These are phyloP conservation scores for Coniosporium apollinis DNA, from an alignment of 495 filamentous ascomycete genomes.

Conservation along the genomic window DNA sequence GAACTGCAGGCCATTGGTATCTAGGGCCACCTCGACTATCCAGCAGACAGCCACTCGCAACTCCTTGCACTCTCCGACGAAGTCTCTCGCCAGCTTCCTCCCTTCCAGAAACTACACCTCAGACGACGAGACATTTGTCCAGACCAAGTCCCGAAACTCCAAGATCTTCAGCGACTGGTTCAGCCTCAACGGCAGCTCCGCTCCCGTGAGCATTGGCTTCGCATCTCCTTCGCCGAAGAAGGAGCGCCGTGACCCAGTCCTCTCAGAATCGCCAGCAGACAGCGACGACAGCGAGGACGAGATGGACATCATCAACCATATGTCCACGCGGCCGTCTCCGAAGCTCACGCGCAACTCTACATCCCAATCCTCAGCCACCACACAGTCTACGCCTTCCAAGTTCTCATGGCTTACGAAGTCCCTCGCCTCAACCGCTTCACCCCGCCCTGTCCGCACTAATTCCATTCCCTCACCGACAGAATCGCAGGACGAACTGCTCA, in stretches of 20 bases:
- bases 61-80: neutral
- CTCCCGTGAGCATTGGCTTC: constrained; percentile 12
- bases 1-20: neutral
- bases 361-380: neutral
- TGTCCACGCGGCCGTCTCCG: neutral
- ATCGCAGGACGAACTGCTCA: constrained; percentile 27
- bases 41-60: neutral
- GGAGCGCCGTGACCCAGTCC: too few relatives aligned
- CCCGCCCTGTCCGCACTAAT: neutral
- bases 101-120: neutral
- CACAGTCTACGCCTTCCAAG: neutral
- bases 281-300: constrained; percentile 6
- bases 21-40: neutral
- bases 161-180: constrained; percentile 14
- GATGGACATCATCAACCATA: constrained; percentile 4
- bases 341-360: neutral
- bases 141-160: neutral
- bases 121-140: neutral
- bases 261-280: too few relatives aligned
- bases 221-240: constrained; percentile 10
- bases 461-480: neutral
- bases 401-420: constrained; percentile 11
- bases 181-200: constrained; percentile 14
- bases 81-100: neutral
- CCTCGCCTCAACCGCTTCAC: constrained; percentile 1